Base-by-base conservation (phyloP, 2,329 filamentous ascomycete species). In the Cladosporium austrohemisphaericum region DNA sequence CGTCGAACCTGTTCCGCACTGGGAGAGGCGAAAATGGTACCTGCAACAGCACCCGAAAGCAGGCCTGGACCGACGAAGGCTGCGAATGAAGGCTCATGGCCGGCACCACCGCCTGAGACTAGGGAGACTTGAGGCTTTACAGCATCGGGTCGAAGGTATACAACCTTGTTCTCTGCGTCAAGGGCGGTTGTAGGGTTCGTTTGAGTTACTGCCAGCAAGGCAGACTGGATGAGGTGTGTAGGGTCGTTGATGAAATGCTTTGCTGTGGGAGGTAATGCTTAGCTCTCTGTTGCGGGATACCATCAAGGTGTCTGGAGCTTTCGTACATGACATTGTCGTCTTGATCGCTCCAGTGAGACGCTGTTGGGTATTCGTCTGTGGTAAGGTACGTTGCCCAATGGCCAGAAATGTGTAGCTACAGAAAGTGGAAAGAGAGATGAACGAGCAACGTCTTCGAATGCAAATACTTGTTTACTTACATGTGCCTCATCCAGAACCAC, bases 231-330 rank as follows among this genome's bases (percentile, higher is more conserved):
- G 44, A 96, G 81, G 62, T 86, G 78, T 46, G 83, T 81, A 33
- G 90, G 83, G 66, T 94, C 86, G 68, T 89, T 83, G 75, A 95
- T 82, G 75, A 96, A 95, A 73, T 96, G 91, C 75, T 93, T 94
- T 18, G 62, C 62, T 63, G 45, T 41, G 5, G 10, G 29, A 13
- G 7, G 29, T 14, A 9, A 41, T 7, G 18, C 10, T 29, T 31
- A 41, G 38, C 23, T 5, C 7, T 26, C 1, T 16, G 9, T 22
- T 2, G 19, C 1, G 4, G 20, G 16, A 13, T 10, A 25, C 11
- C 13, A 33, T 6, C 14, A 11, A 31, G 5, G 9, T 10, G 11
- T 31, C 28, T n/a, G 9, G 28, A 2, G 13, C 9, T n/a, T 2
- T 23, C 41, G 8, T 47, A 47, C 44, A 37, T 29, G 44, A 47